Conservation (phyloP, 306 rosid species). For the Chamaecrista fasciculata region DNA sequence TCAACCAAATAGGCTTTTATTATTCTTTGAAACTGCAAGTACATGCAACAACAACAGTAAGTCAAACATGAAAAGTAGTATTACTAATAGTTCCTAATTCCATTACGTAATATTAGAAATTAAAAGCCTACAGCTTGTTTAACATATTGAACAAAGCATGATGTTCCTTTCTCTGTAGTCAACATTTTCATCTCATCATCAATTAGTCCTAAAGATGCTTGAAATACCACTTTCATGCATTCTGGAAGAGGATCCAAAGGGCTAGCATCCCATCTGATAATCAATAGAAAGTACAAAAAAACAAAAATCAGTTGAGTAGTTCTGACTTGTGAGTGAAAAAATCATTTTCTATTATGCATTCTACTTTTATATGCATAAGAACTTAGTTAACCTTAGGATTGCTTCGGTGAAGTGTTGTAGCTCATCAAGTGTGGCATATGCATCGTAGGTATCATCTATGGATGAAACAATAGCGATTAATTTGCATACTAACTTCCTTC, state of each 20-base stretch:
- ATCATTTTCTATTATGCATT: too few species aligned
- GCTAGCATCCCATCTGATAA: conserved; percentile 38
- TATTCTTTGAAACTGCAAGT: background rate
- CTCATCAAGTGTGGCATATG: background rate
- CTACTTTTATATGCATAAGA: background rate
- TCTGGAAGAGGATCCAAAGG: conserved; percentile 8
- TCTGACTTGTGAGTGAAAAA: too few species aligned
- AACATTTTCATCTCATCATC: conserved; percentile 5
- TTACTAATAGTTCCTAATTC: too few species aligned
- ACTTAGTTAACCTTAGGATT: conserved; percentile 27
- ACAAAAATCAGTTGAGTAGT: too few species aligned
- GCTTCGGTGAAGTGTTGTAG: conserved; percentile 20
- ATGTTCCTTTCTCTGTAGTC: background rate
- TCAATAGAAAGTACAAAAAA: too few species aligned
- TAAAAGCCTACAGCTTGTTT: background rate
- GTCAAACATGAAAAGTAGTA: background rate
- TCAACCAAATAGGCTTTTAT: conserved; percentile 31
- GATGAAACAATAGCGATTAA: background rate
- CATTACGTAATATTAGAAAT: background rate
- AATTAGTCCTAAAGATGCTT: background rate
- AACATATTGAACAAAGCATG: conserved; percentile 4
- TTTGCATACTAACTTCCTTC: too few species aligned
- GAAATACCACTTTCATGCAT: conserved; percentile 23
- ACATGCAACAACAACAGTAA: background rate
- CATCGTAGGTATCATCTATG: background rate